phyloP scores from a whole-genome alignment of 805 yeast genomes.

The Sporopachydermia lactativora region DNA sequence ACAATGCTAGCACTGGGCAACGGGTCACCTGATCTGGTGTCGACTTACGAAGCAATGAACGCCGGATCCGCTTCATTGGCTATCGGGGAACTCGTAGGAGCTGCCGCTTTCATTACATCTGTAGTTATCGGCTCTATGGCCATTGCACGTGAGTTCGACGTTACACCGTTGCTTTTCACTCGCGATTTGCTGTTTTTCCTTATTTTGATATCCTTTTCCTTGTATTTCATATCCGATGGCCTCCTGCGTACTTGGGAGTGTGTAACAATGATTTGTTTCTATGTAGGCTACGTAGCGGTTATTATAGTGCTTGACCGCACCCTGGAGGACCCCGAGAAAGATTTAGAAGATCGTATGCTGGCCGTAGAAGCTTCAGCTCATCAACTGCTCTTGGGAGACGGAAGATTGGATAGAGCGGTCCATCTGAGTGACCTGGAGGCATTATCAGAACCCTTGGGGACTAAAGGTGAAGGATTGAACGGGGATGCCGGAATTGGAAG shows the following conservation, averaged over 20 bases:
- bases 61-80: slow-evolving; percentile 26
- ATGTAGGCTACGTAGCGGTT: neutral
- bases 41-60: slow-evolving; percentile 26
- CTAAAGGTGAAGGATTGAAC: too few species aligned
- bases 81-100: slow-evolving; percentile 27
- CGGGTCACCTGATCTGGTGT: slow-evolving; percentile 29
- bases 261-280: slow-evolving; percentile 1
- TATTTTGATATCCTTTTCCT: neutral
- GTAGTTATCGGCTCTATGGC: slow-evolving; percentile 27
- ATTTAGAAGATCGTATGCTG: neutral
- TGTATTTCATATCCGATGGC: slow-evolving; percentile 2
- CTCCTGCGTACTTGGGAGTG: neutral
- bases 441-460: too few species aligned
- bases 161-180: slow-evolving; percentile 20
- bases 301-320: neutral
- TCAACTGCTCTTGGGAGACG: too few species aligned
- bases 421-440: too few species aligned
- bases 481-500: too few species aligned
- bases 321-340: neutral
- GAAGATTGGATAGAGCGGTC: too few species aligned
- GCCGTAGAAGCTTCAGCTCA: too few species aligned
- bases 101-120: slow-evolving; percentile 26
- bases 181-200: slow-evolving; percentile 15
- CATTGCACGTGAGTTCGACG: slow-evolving; percentile 24
- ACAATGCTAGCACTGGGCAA: slow-evolving; percentile 31